Evolutionary conservation across 257 asterid species (phyloP).

Genomic region (Solanum sejunctum): DNA sequence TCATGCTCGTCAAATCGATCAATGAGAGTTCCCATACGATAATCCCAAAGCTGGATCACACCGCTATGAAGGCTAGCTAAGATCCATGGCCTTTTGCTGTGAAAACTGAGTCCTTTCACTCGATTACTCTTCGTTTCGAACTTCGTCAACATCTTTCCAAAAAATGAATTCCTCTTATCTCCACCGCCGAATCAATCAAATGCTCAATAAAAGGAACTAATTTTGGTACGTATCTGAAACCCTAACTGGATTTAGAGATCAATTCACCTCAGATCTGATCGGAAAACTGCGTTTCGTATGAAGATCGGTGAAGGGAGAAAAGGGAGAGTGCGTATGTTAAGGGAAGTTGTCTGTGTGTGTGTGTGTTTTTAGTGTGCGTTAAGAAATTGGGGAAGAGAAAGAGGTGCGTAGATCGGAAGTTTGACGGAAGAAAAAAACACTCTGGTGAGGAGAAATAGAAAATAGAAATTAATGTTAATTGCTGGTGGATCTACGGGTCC

Average conservation of each 20-base stretch:
- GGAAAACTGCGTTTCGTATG: neutral
- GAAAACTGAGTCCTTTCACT: conserved; percentile 95
- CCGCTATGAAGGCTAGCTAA: conserved; percentile 98
- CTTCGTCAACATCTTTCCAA: conserved; percentile 68
- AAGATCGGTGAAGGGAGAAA: neutral
- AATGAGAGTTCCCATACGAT: conserved; percentile 96
- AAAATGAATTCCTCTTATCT: neutral
- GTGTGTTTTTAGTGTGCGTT: neutral
- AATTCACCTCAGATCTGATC: conserved; percentile 11
- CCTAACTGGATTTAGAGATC: conserved; percentile 1
- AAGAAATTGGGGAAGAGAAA: neutral
- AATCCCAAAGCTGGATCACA: conserved; percentile 98
- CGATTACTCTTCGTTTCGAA: conserved; percentile 97
- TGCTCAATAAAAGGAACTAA: neutral
- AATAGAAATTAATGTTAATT: neutral
- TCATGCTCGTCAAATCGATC: conserved; percentile 92
- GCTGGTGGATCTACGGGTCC: conserved; percentile 1
- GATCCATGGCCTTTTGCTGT: conserved; percentile 98
- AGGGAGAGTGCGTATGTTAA: neutral
- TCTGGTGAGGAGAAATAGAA: neutral
- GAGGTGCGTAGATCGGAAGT: neutral
- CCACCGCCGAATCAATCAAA: neutral
- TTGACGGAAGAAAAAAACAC: neutral
- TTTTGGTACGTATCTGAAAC: neutral
- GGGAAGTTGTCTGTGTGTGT: neutral